Base-by-base conservation (phyloP, 371 early-diverging fungal genomes). In the Mucor saturninus region DNA sequence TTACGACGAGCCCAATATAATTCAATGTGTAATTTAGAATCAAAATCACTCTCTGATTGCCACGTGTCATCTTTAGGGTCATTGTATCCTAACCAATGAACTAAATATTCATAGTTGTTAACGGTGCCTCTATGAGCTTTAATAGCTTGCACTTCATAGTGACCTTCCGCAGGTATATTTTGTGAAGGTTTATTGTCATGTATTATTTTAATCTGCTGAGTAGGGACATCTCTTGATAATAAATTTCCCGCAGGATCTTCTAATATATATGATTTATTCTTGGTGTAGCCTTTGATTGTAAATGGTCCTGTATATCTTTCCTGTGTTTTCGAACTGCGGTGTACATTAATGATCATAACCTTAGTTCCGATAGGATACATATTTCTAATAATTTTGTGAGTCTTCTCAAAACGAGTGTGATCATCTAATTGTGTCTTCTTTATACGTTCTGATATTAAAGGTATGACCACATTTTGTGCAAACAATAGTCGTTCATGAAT, bases 331-430 rank as follows among this genome's bases (percentile, higher is more conserved):
- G 30, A 13, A n/a, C 2, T 8, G 4, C 53, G 40, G 7, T 31
- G 31, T 2, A 58, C 58, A 50, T 64, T 64, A 0, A 10, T 26
- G 29, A 64, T 56, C 57, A 58, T 64, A 2, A 64, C 57, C 15
- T 57, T 57, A 37, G 32, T 31, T 10, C 42, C 42, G 4, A 64
- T 26, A 5, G 64, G 64, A 9, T 43, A 64, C 31, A 42, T 29
- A 5, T 50, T 28, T 21, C 32, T 9, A 28, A 57, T n/a, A 4
- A 64, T 45, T 2, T 21, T 37, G 10, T 64, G 56, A 4, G 31
- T 45, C 35, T 53, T 56, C 3, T 10, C 31, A 28, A 57, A 64
- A 3, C 14, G 9, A 14, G 4, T 15, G 28, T 64, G 57, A 45
- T 64, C 58, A 8, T 11, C 7, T 0, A 9, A 1, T 52, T 57